A percentile compares a stretch with the other conserved stretches of the same genome.
These are phyloP conservation scores for Rhodotorula sp. DNA, from an alignment of 1,284 basidiomycete genomes.

Conservation along the genomic window DNA sequence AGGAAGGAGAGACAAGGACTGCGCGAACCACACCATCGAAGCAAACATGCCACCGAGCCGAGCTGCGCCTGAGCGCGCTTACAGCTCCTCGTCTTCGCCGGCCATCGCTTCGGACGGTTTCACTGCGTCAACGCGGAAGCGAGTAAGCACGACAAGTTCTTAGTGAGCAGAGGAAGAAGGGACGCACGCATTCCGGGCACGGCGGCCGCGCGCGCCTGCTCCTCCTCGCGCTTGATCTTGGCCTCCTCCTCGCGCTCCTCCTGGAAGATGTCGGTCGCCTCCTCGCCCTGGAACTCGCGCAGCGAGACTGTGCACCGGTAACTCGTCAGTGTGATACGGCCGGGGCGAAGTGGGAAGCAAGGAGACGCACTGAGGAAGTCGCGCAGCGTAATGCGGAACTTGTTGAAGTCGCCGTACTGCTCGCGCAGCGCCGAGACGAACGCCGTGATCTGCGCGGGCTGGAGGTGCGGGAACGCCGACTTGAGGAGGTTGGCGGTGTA, in stretches of 20 bases:
- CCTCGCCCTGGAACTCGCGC: constrained; percentile 74
- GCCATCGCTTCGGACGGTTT: constrained; percentile 28
- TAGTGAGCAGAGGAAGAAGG: accelerated
- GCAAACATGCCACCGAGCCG: too few species aligned
- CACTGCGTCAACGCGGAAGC: neutral
- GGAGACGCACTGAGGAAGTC: constrained; percentile 55
- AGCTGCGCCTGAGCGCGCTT: neutral
- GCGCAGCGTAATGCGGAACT: constrained; percentile 92
- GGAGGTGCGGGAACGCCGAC: constrained; percentile 86
- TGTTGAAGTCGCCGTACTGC: constrained; percentile 81
- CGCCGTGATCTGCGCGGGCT: constrained; percentile 60
- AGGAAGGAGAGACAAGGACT: neutral
- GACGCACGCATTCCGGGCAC: constrained; percentile 81
- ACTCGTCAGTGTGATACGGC: neutral
- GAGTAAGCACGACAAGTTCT: neutral
- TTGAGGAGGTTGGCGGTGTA: constrained; percentile 80
- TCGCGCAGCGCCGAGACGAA: constrained; percentile 83
- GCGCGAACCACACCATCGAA: too few species aligned
- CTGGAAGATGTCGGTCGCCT: constrained; percentile 77
- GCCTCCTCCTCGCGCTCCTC: constrained; percentile 91
- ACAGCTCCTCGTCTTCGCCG: constrained; percentile 27
- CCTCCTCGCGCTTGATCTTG: constrained; percentile 77
- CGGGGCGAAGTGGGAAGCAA: neutral
- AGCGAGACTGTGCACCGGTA: constrained; percentile 62
- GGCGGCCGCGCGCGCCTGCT: constrained; percentile 83